phyloP scores from a whole-genome alignment of 768 basidiomycete genomes.

The Leccinum barrowsii region DNA sequence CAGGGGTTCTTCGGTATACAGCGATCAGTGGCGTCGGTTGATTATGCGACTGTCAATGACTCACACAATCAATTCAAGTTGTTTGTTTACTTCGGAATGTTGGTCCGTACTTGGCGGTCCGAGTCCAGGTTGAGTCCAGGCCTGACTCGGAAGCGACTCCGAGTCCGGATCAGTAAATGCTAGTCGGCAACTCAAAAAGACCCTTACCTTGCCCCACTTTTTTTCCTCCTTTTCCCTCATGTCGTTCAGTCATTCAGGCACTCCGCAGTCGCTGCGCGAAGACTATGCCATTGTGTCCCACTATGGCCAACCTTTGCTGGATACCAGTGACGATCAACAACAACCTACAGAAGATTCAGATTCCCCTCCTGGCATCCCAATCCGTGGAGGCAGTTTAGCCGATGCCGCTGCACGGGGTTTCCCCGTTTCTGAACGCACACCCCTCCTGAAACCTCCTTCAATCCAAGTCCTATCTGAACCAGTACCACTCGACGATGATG shows the following conservation, averaged over 20 bases:
- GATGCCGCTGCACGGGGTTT: neutral
- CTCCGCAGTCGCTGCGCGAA: slow-evolving; percentile 49
- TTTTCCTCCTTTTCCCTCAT: slow-evolving; percentile 10
- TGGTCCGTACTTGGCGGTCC: neutral
- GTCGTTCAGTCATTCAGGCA: slow-evolving; percentile 37
- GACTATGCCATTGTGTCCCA: slow-evolving; percentile 63
- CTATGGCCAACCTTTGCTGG: slow-evolving; percentile 35
- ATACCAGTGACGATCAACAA: slow-evolving; percentile 39
- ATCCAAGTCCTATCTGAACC: slow-evolving; percentile 57
- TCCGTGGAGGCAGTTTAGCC: slow-evolving; percentile 7
- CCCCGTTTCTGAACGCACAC: slow-evolving; percentile 48
- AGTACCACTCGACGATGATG: slow-evolving; percentile 26
- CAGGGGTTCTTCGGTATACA: too few relatives aligned
- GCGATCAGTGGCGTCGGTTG: too few relatives aligned
- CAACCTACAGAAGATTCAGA: slow-evolving; percentile 8
- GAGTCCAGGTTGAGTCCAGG: too few relatives aligned
- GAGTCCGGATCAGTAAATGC: neutral
- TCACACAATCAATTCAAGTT: neutral
- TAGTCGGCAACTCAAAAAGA: neutral
- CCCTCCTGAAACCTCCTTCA: slow-evolving; percentile 46
- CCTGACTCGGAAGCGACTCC: neutral
- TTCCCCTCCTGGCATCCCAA: slow-evolving; percentile 19
- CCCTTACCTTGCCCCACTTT: neutral
- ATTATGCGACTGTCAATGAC: too few relatives aligned
- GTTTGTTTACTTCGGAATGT: neutral